Percentiles rank a stretch among this genome's conserved stretches.
phyloP scores from a whole-genome alignment of 2,329 filamentous ascomycete genomes.

The Claviceps digitariae region DNA sequence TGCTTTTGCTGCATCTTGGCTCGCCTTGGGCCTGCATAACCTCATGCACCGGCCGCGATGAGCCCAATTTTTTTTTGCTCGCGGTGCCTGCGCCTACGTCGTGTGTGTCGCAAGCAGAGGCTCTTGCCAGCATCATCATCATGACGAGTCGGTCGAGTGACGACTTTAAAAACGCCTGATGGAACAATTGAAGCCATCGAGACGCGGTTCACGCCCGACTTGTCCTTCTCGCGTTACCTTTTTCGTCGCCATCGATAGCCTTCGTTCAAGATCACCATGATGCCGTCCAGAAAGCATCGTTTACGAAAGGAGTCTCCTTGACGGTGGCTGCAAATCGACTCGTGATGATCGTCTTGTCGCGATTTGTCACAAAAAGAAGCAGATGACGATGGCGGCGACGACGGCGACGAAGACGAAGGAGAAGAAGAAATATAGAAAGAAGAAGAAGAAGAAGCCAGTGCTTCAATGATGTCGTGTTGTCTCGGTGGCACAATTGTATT shows the following conservation, averaged over 20 bases:
- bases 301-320: too few species aligned
- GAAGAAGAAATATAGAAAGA: too few species aligned
- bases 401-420: too few species aligned
- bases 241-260: not conserved
- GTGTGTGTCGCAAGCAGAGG: not conserved
- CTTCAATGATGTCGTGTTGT: too few species aligned
- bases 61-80: not conserved
- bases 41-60: not conserved
- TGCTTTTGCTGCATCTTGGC: not conserved
- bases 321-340: too few species aligned
- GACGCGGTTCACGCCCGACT: not conserved
- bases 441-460: too few species aligned
- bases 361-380: too few species aligned
- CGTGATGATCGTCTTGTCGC: too few species aligned
- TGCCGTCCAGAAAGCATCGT: too few species aligned
- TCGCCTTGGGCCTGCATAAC: not conserved
- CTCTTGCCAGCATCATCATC: too few species aligned
- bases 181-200: not conserved
- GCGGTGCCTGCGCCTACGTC: not conserved
- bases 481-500: not conserved
- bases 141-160: conserved; percentile 1
- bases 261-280: not conserved
- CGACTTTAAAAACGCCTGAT: not conserved
- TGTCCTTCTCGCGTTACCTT: not conserved
- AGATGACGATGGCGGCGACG: too few species aligned